Evolutionary conservation across 1,284 basidiomycete species (phyloP), one percentile per base, ranked within the genome.

Genomic region (Anthracocystis panici-leucophaei): DNA sequence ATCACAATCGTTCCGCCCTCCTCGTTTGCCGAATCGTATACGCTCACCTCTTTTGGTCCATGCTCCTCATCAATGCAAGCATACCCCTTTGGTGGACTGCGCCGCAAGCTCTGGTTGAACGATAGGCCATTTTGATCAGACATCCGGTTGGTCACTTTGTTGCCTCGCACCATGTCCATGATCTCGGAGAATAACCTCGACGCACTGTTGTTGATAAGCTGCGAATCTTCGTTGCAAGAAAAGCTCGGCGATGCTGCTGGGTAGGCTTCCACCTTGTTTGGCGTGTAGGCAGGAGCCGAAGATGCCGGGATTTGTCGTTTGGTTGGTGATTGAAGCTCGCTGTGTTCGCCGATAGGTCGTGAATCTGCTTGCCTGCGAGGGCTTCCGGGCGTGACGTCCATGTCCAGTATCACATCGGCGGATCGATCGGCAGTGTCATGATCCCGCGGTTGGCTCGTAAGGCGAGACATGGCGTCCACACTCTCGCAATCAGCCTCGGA

Each of bases 381-480:
- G 48, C 70, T 64, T 1, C 70, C 70, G 0, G 70, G 70, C 3
- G 60, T 67, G 14, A 65, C 70, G 25, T 73, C 65, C 57, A 73
- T 56, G 42, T 69, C 25, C 21, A 64, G 35, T 7, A 63, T 25
- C 5, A 64, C 46, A n/a, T 58, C 52, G 11, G 40, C 31, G 4
- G 51, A 52, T 18, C 33, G 12, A 9, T 51, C 23, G 21, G 18
- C 49, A 38, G 14, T 10, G 8, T 31, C 16, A 8, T 23, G 10
- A 12, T 33, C 38, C 5, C 16, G 1, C 5, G 50, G 27, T n/a
- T 12, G 55, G 25, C 12, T 21, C 0, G n/a, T 10, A 8, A 46
- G 52, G 2, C 18, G 16, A 21, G 41, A 57, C 18, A 11, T 6
- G 8, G n/a, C 20, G 18, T 29, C 25, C 2, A n/a, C 3, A 14